These are phyloP conservation scores for Botryotinia convoluta DNA, from an alignment of 2,329 filamentous ascomycete species.

Conservation along the genomic window DNA sequence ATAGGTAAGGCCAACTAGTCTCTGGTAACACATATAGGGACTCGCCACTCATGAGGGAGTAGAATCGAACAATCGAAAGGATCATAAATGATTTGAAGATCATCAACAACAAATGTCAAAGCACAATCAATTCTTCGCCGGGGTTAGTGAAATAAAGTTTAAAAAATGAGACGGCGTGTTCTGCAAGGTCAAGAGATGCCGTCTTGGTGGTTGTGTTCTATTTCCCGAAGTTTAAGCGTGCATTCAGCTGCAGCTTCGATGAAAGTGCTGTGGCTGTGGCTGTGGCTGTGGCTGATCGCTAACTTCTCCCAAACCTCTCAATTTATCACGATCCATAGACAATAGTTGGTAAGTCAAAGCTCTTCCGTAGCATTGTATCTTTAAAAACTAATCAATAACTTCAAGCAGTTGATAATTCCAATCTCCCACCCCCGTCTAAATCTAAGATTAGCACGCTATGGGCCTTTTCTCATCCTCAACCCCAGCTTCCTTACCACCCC, in stretches of 20 bases:
- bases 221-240: background rate
- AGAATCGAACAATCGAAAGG: background rate
- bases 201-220: background rate
- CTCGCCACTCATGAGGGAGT: background rate
- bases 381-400: background rate
- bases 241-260: background rate
- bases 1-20: background rate
- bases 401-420: background rate
- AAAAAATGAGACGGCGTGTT: background rate
- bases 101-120: background rate
- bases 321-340: background rate
- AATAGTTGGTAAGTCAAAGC: background rate
- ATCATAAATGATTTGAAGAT: background rate
- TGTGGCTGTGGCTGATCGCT: too few species aligned
- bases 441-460: conserved; percentile 42
- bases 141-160: background rate
- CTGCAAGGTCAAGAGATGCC: background rate
- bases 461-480: conserved; percentile 46
- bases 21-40: background rate
- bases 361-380: background rate
- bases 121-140: background rate
- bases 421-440: background rate
- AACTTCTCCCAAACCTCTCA: too few species aligned
- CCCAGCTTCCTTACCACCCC: conserved; percentile 39
- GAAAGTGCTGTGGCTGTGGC: background rate